Evolutionary conservation across 2,329 filamentous ascomycete species (phyloP), one percentile per base, ranked within the genome.

Genomic region (Fusarium veterinarium): DNA sequence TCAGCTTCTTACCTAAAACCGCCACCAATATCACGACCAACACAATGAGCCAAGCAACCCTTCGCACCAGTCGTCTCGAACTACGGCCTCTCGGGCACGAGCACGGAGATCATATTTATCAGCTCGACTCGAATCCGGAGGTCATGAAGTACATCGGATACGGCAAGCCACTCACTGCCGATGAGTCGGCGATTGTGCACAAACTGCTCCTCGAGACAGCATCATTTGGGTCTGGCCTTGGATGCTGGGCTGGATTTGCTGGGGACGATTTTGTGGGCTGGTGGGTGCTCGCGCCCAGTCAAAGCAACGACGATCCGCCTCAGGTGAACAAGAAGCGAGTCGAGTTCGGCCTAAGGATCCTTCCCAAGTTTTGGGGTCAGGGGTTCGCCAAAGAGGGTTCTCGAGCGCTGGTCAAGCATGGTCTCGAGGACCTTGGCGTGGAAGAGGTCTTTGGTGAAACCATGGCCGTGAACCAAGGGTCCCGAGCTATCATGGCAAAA

Each of bases 351-450:
- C 74, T 79, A 42, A 69, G 79, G 7, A 67, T 80, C 20, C 65
- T 77, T 23, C 77, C 76, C 6, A 74, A 73, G 53, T 79, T 76
- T 48, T 80, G 79, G 79, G 67, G 77, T 3, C 75, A 75, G 37
- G 79, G 79, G 1, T 75, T 76, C 25, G 79, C 78, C 28, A 80
- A 80, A 65, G 79, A 80, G 57, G 79, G 78, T 8, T 76, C 77
- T 2, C 64, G 69, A 7, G 78, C 74, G 44, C 53, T 80, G 42
- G 48, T 80, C 25, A 77, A 72, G 51, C 73, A 80, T 48, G 79
- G 76, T 6, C 77, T 80, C 20, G 63, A 77, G 46, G 75, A 80
- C 30, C 67, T 80, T 7, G 67, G 66, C 14, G 52, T 79, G 25
- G 57, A 67, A 13, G 71, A 76, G 41, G 62, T 79, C 3, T 74